phyloP scores from a whole-genome alignment of 306 rosid species.

The Canavalia gladiata region DNA sequence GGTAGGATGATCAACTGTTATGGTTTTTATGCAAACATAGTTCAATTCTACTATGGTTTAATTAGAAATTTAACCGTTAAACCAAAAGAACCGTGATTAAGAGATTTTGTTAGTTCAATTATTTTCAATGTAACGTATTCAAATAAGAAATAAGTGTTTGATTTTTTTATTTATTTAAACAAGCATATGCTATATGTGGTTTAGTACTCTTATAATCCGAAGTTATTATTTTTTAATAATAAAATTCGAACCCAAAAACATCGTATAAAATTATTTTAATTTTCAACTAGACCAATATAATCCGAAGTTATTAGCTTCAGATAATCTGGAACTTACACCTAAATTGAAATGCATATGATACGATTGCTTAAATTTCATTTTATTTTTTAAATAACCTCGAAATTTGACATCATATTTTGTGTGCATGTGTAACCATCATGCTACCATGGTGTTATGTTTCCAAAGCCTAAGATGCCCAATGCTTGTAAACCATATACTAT shows the following conservation, averaged over 20 bases:
- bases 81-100: neutral
- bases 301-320: neutral
- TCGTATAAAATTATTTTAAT: too few relatives aligned
- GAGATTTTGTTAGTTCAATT: neutral
- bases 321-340: neutral
- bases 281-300: too few relatives aligned
- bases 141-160: neutral
- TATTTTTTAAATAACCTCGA: neutral
- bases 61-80: too few relatives aligned
- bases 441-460: neutral
- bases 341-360: neutral
- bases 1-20: too few relatives aligned
- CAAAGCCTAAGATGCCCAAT: neutral
- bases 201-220: too few relatives aligned
- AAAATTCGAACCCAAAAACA: too few relatives aligned
- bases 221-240: too few relatives aligned
- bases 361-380: neutral
- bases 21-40: too few relatives aligned
- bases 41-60: too few relatives aligned
- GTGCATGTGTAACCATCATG: slow-evolving; percentile 3
- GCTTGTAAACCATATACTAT: neutral
- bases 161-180: too few relatives aligned
- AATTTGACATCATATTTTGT: neutral
- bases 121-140: too few relatives aligned
- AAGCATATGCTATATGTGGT: too few relatives aligned